Base-by-base conservation (phyloP, 2,329 filamentous ascomycete genomes). In the Pyrenophora tritici-repentis region DNA sequence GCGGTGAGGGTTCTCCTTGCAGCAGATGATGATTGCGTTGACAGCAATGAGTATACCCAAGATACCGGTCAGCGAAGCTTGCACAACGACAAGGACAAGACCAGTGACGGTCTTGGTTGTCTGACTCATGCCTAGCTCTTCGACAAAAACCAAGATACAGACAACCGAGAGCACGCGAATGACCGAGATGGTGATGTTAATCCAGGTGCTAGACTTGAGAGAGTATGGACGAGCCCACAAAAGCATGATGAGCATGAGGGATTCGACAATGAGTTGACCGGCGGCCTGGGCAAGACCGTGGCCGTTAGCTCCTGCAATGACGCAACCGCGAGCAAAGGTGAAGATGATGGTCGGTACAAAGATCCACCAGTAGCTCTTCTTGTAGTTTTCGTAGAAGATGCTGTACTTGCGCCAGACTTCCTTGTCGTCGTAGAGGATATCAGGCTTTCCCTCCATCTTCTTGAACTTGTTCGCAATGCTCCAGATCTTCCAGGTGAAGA, bases 331-430 rank as follows among this genome's bases (percentile, higher is more conserved):
- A 70, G 86, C 87, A 68, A 97, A 91, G 79, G 92, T 89, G 79
- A 97, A 97, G 58, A 91, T 55, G 67, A 97, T 96, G 55, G 83
- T 80, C 0, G 94, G 94, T 12, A 97, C 82, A 70, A 99, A 97
- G 18, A 97, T 76, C 93, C 93, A 97, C 94, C 94, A 99, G 79
- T 93, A 96, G 63, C 87, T 85, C 75, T 89, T 91, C 78, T 91
- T 91, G 81, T 96, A 97, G 63, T 87, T 88, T 67, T 97, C 94
- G 79, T 99, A 99, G 78, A 99, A 97, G 56, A 97, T 81, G 66
- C 90, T 94, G 81, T 99, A 99, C 78, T 94, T 96, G 72, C 90
- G 82, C 92, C 94, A 97, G 34, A 88, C 86, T 51, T 88, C 84
- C 79, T 94, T 95, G 76, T 97, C 83, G 53, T 97, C 89, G 74